Evolutionary conservation across 1,284 basidiomycete species (phyloP), one percentile per base, ranked within the genome.

Genomic region (Melampsora abietis-canadensis): DNA sequence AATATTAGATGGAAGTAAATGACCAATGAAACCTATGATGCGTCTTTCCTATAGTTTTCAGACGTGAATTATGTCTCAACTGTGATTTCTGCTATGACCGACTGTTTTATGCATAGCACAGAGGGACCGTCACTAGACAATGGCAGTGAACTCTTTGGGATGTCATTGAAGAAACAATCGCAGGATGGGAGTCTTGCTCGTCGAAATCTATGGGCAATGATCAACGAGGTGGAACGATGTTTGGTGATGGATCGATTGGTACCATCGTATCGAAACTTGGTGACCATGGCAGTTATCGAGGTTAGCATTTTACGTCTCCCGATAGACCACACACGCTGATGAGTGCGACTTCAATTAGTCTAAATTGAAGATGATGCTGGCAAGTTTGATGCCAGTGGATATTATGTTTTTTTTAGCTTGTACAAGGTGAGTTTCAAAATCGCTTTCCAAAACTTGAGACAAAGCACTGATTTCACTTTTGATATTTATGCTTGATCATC

Each of bases 241-340:
- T 89, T 93, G 76, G 92, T 89, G 77, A 92, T 98, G 87, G 96
- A 99, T 82, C 86, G 93, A 74, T 85, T 98, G 19, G 94, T 98
- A 72, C 92, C 96, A 2, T 96, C 94, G 4, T 90, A 89, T 76
- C 93, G 97, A 80, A 98, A 98, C 80, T 88, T 94, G 30, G 89
- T 98, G 51, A 94, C 94, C 0, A 86, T 93, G 69, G 92, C 95
- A 37, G 89, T 89, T 3, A 84, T 97, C 66, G 91, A 94, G 86
- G 92, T 93, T 77, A 77, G 86, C 82, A 30, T 44, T 15, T 17
- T 15, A 17, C 14, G 15, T 44, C 0, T 44, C 15, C 4, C 4
- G 17, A 2, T 17, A 44, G 44, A 44, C 44, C 44, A 44, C 15
- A 44, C 15, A 17, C 4, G 15, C 44, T 44, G 17, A 44, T 64